Conservation (phyloP, 768 basidiomycete genomes). For the Paxillus ammoniavirescens region DNA sequence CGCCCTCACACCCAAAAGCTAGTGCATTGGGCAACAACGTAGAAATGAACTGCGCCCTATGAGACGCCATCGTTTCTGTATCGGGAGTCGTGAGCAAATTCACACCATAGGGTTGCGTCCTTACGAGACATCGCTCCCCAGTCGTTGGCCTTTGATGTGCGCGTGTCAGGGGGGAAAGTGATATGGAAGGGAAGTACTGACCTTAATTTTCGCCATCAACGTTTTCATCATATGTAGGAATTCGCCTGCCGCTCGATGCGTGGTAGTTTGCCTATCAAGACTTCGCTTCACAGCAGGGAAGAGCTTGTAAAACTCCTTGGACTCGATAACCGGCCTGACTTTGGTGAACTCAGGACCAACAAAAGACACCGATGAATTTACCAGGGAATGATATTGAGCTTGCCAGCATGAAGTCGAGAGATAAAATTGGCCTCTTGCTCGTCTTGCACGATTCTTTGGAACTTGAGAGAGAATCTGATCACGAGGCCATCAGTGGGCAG, state of each 20-base stretch:
- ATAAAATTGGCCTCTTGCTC: conserved; percentile 66
- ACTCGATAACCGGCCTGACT: conserved; percentile 57
- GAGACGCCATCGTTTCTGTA: conserved; percentile 48
- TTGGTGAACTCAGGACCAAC: background rate
- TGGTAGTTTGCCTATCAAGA: conserved; percentile 47
- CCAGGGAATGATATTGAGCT: conserved; percentile 61
- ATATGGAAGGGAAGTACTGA: conserved; percentile 11
- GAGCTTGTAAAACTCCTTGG: conserved; percentile 54
- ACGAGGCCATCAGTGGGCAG: background rate
- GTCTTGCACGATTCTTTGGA: conserved; percentile 59
- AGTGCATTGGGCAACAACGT: conserved; percentile 47
- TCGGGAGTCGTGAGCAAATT: background rate
- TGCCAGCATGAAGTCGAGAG: conserved; percentile 54
- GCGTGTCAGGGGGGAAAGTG: background rate
- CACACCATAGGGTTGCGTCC: conserved; percentile 12
- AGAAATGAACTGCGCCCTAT: conserved; percentile 44
- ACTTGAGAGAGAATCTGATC: conserved; percentile 52
- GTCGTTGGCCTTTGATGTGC: conserved; percentile 49
- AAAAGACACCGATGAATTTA: background rate
- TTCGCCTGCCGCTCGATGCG: conserved; percentile 50
- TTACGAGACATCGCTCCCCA: conserved; percentile 64
- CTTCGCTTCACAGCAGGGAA: conserved; percentile 46
- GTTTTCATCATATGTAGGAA: conserved; percentile 60
- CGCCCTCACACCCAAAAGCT: conserved; percentile 44
- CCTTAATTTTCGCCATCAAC: conserved; percentile 68